Evolutionary conservation across 2,329 filamentous ascomycete genomes (phyloP).

Genomic region (Cyanodermella asteris): DNA sequence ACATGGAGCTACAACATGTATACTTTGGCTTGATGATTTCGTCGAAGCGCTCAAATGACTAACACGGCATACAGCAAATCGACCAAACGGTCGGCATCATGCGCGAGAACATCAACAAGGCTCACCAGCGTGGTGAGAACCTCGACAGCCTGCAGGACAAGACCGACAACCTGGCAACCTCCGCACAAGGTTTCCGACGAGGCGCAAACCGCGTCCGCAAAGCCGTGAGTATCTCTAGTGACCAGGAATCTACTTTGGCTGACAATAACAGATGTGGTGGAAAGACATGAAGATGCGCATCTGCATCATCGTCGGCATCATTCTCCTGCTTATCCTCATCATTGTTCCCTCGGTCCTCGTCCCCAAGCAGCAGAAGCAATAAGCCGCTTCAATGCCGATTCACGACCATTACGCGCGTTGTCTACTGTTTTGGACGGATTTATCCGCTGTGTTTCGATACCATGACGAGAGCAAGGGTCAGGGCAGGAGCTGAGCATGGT

Average conservation of each 20-base stretch:
- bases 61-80: slow-evolving; percentile 78
- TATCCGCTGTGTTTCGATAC: no score
- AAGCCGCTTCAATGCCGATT: no score
- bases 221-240: no score
- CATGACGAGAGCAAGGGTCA: no score
- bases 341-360: slow-evolving; percentile 68
- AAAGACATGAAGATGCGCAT: slow-evolving; percentile 99
- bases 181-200: slow-evolving; percentile 84
- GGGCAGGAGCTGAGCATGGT: no score
- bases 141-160: slow-evolving; percentile 46
- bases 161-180: slow-evolving; percentile 48
- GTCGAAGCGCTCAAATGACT: no score
- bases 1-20: no score
- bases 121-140: slow-evolving; percentile 75
- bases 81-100: slow-evolving; percentile 87
- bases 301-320: slow-evolving; percentile 49
- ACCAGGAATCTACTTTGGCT: no score
- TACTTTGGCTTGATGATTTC: no score
- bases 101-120: slow-evolving; percentile 94
- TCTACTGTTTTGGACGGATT: no score
- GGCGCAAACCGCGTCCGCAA: slow-evolving; percentile 91
- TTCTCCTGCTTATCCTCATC: slow-evolving; percentile 79
- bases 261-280: slow-evolving; percentile 99
- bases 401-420: no score
- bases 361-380: no score